A percentile compares a stretch with the other conserved stretches of the same genome.
These are phyloP conservation scores for Eremothecium coryli DNA, from an alignment of 1,139 yeast genomes.

Conservation along the genomic window DNA sequence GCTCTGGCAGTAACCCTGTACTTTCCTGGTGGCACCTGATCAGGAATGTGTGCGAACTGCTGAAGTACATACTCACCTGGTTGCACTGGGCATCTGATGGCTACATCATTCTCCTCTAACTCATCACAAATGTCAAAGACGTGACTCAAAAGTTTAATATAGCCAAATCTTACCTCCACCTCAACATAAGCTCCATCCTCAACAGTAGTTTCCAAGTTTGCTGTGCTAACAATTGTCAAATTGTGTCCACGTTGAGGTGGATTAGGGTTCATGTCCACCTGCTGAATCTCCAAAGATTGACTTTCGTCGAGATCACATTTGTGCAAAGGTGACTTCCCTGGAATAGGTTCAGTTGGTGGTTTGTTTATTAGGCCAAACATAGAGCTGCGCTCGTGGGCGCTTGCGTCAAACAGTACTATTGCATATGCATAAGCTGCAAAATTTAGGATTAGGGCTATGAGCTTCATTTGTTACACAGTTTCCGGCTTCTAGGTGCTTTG, in stretches of 20 bases:
- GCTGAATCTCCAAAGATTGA: conserved; percentile 55
- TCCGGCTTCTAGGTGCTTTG: too few species aligned
- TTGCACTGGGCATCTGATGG: conserved; percentile 58
- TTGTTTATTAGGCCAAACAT: too few species aligned
- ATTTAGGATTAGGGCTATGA: too few species aligned
- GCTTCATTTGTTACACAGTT: too few species aligned
- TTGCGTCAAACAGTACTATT: too few species aligned
- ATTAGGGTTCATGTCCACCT: conserved; percentile 62
- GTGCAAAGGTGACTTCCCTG: conserved; percentile 80
- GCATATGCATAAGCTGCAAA: too few species aligned
- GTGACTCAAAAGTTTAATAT: conserved; percentile 74
- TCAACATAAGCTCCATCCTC: conserved; percentile 87
- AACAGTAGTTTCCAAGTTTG: conserved; percentile 46
- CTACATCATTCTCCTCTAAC: conserved; percentile 65
- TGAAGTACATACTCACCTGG: conserved; percentile 58
- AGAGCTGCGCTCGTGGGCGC: too few species aligned
- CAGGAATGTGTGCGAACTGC: conserved; percentile 74
- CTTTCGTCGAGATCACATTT: conserved; percentile 59
- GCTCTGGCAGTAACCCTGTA: conserved; percentile 84
- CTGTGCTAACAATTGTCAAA: conserved; percentile 69
- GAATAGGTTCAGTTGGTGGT: conserved; percentile 67
- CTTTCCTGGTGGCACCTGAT: conserved; percentile 93
- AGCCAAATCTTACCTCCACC: conserved; percentile 86
- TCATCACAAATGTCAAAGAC: conserved; percentile 88
- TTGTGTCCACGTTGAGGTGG: conserved; percentile 81